Evolutionary conservation across 768 basidiomycete species (phyloP).

Genomic region (Plicaturopsis crispa): DNA sequence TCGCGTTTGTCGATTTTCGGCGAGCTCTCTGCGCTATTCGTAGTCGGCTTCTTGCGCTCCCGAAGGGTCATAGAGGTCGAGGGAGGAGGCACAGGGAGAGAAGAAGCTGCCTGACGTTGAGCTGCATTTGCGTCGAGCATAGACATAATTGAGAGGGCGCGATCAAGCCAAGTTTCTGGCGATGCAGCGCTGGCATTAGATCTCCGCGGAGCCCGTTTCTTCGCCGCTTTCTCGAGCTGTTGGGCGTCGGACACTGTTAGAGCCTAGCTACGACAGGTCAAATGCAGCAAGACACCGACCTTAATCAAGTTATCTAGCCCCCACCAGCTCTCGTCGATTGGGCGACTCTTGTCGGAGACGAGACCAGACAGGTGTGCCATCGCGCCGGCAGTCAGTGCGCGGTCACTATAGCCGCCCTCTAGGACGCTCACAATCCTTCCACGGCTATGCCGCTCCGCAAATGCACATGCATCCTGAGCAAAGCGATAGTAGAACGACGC

Average conservation of each 20-base stretch:
- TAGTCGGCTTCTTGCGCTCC: slow-evolving; percentile 29
- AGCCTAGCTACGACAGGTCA: neutral
- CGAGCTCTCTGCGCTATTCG: neutral
- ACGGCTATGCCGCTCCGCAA: slow-evolving; percentile 57
- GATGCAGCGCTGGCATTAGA: slow-evolving; percentile 17
- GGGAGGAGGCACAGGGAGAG: slow-evolving; percentile 17
- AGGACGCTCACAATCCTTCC: slow-evolving; percentile 82
- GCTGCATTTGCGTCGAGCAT: slow-evolving; percentile 26
- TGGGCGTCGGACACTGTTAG: neutral
- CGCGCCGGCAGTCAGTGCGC: slow-evolving; percentile 75
- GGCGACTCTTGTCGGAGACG: slow-evolving; percentile 19
- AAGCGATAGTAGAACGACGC: slow-evolving; percentile 81
- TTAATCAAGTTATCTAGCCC: slow-evolving; percentile 45
- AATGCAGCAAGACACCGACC: slow-evolving; percentile 27
- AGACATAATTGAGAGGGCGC: slow-evolving; percentile 37
- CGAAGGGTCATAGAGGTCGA: slow-evolving; percentile 42
- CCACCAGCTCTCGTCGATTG: slow-evolving; percentile 59
- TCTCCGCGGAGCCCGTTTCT: too few relatives aligned
- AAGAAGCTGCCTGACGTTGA: slow-evolving; percentile 11
- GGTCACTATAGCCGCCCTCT: slow-evolving; percentile 93
- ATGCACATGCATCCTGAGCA: slow-evolving; percentile 55
- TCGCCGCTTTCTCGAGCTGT: slow-evolving; percentile 60
- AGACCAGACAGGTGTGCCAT: slow-evolving; percentile 80
- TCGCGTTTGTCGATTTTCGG: too few relatives aligned
- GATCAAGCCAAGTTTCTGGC: slow-evolving; percentile 51